Conservation (phyloP, 192 early-diverging fungal genomes). For the Linnemannia hyalina region DNA sequence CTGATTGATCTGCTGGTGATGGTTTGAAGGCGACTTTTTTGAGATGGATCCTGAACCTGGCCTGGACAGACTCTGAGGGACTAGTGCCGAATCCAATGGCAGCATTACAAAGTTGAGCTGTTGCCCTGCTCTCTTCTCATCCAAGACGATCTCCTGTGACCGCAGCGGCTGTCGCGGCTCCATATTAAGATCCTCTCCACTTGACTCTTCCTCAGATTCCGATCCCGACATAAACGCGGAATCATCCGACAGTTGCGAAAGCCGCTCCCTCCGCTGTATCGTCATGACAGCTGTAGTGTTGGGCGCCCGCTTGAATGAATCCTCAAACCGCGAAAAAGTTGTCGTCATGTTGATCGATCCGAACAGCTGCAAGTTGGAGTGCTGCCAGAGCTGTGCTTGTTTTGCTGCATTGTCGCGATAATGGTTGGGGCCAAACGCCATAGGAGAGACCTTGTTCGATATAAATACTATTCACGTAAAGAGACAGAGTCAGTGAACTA, state of each 20-base stretch:
- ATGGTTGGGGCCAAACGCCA: conserved; percentile 42
- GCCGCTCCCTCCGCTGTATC: neutral
- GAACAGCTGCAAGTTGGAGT: conserved; percentile 50
- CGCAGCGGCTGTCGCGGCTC: neutral
- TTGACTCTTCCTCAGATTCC: neutral
- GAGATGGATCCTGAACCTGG: neutral
- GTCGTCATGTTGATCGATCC: conserved; percentile 45
- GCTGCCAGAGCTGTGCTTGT: conserved; percentile 47
- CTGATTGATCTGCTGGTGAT: neutral
- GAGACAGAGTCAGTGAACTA: neutral
- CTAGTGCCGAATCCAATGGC: conserved; percentile 28
- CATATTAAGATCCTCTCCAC: neutral
- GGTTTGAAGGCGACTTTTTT: neutral
- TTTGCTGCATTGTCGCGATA: conserved; percentile 43
- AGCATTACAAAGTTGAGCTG: conserved; percentile 37
- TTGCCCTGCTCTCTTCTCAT: conserved; percentile 17
- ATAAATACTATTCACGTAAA: conserved; percentile 19
- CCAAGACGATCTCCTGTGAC: neutral
- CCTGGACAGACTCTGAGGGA: neutral
- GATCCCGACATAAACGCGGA: neutral
- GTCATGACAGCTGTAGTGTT: neutral
- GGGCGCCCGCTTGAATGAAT: conserved; percentile 10
- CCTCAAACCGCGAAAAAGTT: conserved; percentile 31
- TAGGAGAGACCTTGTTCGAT: conserved; percentile 44
- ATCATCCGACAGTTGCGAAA: neutral